Evolutionary conservation across 2,329 filamentous ascomycete genomes (phyloP).

Genomic region (Trichoderma koningiopsis): DNA sequence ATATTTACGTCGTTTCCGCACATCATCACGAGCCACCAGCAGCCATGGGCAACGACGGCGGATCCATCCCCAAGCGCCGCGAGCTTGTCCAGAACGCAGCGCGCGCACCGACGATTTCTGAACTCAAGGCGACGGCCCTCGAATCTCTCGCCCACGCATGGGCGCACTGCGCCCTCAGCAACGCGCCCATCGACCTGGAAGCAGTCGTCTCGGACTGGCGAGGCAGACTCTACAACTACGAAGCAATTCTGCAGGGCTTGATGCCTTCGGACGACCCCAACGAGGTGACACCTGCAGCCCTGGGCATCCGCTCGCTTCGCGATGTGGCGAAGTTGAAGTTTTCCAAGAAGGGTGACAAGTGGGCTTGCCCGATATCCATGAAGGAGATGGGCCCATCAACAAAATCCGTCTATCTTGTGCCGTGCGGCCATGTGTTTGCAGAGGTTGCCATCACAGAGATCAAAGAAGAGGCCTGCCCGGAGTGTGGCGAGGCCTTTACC

Average conservation of each 20-base stretch:
- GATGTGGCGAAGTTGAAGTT: conserved; percentile 89
- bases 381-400: conserved; percentile 79
- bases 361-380: conserved; percentile 84
- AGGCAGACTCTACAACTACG: conserved; percentile 92
- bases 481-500: conserved; percentile 77
- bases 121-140: conserved; percentile 84
- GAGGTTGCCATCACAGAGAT: conserved; percentile 84
- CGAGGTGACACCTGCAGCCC: conserved; percentile 47
- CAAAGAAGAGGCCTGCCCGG: conserved; percentile 60
- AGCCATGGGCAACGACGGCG: conserved; percentile 94
- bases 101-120: conserved; percentile 75
- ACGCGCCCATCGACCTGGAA: conserved; percentile 66
- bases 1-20: neutral
- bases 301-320: conserved; percentile 75
- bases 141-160: conserved; percentile 87
- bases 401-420: conserved; percentile 86
- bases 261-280: conserved; percentile 63
- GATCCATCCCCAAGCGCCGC: conserved; percentile 90
- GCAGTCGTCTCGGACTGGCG: conserved; percentile 82
- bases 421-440: conserved; percentile 93
- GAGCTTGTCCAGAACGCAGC: conserved; percentile 96
- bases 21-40: neutral
- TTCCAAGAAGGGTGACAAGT: conserved; percentile 54
- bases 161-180: conserved; percentile 85
- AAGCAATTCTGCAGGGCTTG: conserved; percentile 71